phyloP scores from a whole-genome alignment of 345 rosid genomes.

The Syzygium grande region DNA sequence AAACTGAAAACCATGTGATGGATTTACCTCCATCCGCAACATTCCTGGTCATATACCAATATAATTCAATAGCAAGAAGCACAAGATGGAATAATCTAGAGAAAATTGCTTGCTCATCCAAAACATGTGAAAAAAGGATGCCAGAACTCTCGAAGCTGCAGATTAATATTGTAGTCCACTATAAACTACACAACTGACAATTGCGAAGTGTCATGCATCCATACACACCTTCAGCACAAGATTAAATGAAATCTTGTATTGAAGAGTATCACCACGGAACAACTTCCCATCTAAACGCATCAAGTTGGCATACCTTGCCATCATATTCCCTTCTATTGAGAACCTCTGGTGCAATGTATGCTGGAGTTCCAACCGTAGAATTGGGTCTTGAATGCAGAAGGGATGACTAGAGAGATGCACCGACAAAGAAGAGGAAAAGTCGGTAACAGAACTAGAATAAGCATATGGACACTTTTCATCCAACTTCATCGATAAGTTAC shows the following conservation, averaged over 20 bases:
- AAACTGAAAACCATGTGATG: not conserved
- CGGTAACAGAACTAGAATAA: not conserved
- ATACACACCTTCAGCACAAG: not conserved
- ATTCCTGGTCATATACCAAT: not conserved
- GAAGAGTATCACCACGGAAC: not conserved
- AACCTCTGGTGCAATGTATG: slow-evolving; percentile 55
- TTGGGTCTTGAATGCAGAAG: slow-evolving; percentile 49
- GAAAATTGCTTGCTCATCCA: not conserved
- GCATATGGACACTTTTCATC: not conserved
- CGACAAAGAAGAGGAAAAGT: not conserved
- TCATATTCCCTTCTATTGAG: slow-evolving; percentile 44
- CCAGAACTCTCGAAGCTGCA: not conserved
- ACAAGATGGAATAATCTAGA: not conserved
- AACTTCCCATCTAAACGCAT: not conserved
- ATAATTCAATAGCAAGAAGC: not conserved
- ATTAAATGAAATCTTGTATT: not conserved
- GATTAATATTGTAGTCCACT: not conserved
- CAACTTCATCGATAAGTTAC: not conserved
- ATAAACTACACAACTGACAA: not conserved
- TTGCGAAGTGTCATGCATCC: not conserved
- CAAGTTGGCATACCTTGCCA: slow-evolving; percentile 34
- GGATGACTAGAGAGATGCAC: slow-evolving; percentile 25
- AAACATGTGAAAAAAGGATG: not conserved
- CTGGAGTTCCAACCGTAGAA: slow-evolving; percentile 52
- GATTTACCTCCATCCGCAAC: not conserved